Evolutionary conservation across 2,329 filamentous ascomycete genomes (phyloP), one percentile per base, ranked within the genome.

Genomic region (Dothideomycetes sp.): DNA sequence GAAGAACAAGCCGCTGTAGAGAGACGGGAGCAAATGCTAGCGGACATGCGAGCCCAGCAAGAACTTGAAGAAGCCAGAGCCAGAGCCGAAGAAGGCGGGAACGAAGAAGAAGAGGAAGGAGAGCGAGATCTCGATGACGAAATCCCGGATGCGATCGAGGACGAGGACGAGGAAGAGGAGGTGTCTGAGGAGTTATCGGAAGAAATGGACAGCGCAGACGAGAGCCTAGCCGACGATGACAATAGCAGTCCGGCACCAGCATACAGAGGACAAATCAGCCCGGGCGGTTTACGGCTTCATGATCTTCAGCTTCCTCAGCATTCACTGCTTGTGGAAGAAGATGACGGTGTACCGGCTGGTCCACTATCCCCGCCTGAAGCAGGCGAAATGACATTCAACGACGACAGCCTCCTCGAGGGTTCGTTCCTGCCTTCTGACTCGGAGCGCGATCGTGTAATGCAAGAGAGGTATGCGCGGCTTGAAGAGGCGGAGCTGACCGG

Each of bases 1-100:
- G 81, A 89, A 56, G 91, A 98, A 60, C 84, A 88, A 44, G 76
- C 84, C 46, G 79, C 84, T 54, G 75, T 82, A 2, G 65, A 85
- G 58, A 69, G 81, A 16, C 70, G 82, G 19, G 83, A 88, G 57
- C 73, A 77, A 51, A 63, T 81, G 4, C 76, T 81, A 41, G 72
- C 83, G 53, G 85, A 93, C 54, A 70, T 93, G 32, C 82, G 81
- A 29, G 64, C 64, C 9, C 62, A 62, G 38, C 65, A 68, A 16
- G 77, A 84, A 51, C 74, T 77, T 1, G 78, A 77, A 50, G 72
- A 71, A 4, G 63, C 63, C 47, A 19, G 57, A 19, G 51, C 50
- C 30, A 45, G 49, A 16, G 54, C 50, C 10, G 53, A 47, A 3
- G 59, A 48, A 9, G 61, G 57, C 19, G 62, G 53, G 24, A 59